A percentile compares a stretch with the other conserved stretches of the same genome.
phyloP scores from a whole-genome alignment of 2,329 filamentous ascomycete genomes.

The Aspergillus caelatus region DNA sequence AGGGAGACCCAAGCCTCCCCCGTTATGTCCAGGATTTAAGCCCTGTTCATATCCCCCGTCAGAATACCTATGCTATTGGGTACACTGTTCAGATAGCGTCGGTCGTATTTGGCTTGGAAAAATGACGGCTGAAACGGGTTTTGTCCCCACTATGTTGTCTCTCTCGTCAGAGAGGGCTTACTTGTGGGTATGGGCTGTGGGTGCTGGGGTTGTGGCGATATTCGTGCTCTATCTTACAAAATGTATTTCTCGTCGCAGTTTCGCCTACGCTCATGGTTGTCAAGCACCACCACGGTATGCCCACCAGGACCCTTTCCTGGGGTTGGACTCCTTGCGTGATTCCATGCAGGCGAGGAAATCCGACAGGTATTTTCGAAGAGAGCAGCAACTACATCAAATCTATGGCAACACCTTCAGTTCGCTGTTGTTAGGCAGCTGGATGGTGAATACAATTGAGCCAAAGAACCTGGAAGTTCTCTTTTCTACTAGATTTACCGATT shows the following conservation, averaged over 20 bases:
- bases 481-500: slow-evolving; percentile 3
- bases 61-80: background rate
- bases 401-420: background rate
- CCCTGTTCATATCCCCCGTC: background rate
- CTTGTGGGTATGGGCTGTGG: background rate
- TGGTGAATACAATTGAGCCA: slow-evolving; percentile 8
- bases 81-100: background rate
- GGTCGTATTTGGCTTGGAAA: background rate
- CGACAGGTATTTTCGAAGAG: background rate
- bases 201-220: background rate
- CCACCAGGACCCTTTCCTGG: background rate
- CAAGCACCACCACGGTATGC: background rate
- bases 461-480: slow-evolving; percentile 4
- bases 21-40: background rate
- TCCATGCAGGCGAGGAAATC: background rate
- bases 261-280: background rate
- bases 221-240: background rate
- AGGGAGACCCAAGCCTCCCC: background rate
- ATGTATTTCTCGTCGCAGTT: background rate
- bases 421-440: slow-evolving; percentile 3
- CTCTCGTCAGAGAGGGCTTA: background rate
- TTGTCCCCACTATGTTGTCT: background rate
- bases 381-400: background rate
- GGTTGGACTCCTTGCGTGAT: background rate
- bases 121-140: background rate